phyloP scores from a whole-genome alignment of 2,329 filamentous ascomycete species.

The Polytolypa hystricis region DNA sequence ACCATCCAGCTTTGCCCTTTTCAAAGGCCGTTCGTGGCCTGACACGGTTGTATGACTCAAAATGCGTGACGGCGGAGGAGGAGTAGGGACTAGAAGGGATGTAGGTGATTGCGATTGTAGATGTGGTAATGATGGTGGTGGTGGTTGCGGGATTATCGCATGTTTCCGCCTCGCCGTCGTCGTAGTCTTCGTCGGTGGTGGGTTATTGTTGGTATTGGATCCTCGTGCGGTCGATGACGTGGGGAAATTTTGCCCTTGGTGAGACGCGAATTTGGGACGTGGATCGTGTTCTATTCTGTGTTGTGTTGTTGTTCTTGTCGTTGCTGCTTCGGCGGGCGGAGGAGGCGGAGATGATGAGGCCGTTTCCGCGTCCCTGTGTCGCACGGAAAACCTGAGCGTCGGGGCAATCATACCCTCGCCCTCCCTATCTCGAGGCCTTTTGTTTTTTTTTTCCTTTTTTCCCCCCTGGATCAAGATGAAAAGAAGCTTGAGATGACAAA shows the following conservation, averaged over 20 bases:
- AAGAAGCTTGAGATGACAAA: too few relatives aligned
- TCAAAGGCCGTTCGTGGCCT: constrained; percentile 7
- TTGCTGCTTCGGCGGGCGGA: constrained; percentile 18
- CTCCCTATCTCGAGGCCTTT: too few relatives aligned
- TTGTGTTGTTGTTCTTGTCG: too few relatives aligned
- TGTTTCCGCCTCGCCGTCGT: constrained; percentile 1
- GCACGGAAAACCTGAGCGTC: constrained; percentile 24
- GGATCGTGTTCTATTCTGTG: too few relatives aligned
- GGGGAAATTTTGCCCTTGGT: constrained; percentile 3
- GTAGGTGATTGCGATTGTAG: constrained; percentile 7
- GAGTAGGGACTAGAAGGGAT: constrained; percentile 5
- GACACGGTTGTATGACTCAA: constrained; percentile 3
- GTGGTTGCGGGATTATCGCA: constrained; percentile 4
- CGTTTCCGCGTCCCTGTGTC: constrained; percentile 19
- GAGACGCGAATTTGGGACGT: too few relatives aligned
- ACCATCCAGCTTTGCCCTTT: constrained; percentile 11
- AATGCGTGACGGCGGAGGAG: constrained; percentile 1
- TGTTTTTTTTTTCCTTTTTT: too few relatives aligned
- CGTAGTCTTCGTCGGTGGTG: background rate
- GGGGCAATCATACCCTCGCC: too few relatives aligned
- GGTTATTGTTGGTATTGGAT: too few relatives aligned
- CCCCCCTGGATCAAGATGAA: too few relatives aligned
- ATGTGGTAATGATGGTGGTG: constrained; percentile 9
- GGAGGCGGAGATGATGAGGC: constrained; percentile 13
- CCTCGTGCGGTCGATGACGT: too few relatives aligned